Base-by-base conservation (phyloP, 306 rosid species). In the Vigna trinervia region DNA sequence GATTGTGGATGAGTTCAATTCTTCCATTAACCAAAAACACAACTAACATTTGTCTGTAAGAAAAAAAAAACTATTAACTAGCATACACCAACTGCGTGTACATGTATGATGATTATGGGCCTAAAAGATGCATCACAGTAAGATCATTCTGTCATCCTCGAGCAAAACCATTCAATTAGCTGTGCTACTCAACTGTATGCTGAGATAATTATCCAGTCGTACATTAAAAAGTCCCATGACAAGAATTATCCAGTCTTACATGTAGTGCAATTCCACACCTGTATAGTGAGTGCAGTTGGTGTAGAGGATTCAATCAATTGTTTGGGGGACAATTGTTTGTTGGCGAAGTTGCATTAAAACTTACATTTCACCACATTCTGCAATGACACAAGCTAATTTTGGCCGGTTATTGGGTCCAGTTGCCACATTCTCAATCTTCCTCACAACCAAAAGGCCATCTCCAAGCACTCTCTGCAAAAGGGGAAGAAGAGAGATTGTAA, bases 371-470 rank as follows among this genome's bases (percentile, higher is more conserved):
- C 98, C 99, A 71, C 99, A 95, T 83, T 92, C 99, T 43, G 93
- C 92, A 71, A 92, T 88, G 77, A 89, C 85, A 8, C 98, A 91
- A 39, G 91, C 85, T 80, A 92, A 82, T 61, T 96, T 96, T 9
- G 99, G 99, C 78, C 94, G 84, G 85, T 92, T 92, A 79, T 87
- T 89, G 47, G 98, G 98, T 80, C 97, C 98, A 3, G 97, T 87
- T 52, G 99, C 98, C 64, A 96, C 99, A 69, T 96, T 96, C 84
- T 96, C 99, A 47, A 96, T 92, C 91, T 92, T 96, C 88, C 99
- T 87, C 34, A 92, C 90, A 52, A 96, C 98, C 90, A 96, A 54
- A 86, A 96, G 98, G 69, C 99, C 99, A 57, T 96, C 99, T 77
- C 99, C 99, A 61, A 96, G 96, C 58, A 96, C 99, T 84, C 98